phyloP scores from a whole-genome alignment of 139 green algal species.

The Haematococcus lacustris region DNA sequence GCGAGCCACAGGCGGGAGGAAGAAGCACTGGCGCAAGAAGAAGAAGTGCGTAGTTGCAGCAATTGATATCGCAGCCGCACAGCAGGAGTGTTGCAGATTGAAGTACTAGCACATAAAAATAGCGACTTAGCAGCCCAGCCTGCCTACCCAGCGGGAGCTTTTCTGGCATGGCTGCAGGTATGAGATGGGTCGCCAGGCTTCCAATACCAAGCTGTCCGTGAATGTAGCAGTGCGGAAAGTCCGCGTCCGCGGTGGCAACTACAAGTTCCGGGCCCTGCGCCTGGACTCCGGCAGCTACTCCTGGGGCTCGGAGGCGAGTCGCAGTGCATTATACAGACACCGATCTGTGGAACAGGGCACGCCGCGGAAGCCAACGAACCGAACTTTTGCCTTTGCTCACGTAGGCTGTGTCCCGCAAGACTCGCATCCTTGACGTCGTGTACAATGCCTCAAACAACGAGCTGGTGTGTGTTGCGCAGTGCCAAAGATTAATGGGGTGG shows the following conservation, averaged over 20 bases:
- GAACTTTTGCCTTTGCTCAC: background rate
- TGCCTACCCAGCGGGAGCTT: background rate
- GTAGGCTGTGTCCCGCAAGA: conserved; percentile 86
- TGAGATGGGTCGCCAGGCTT: conserved; percentile 91
- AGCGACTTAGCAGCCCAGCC: background rate
- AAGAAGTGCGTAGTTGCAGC: conserved; percentile 78
- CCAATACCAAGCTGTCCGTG: conserved; percentile 92
- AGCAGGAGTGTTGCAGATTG: background rate
- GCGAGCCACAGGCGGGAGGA: conserved; percentile 88
- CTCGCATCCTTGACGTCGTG: conserved; percentile 89
- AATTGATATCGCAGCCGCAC: background rate
- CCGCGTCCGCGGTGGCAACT: conserved; percentile 91
- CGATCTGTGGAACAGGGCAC: background rate
- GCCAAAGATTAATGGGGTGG: background rate
- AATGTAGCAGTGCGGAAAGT: conserved; percentile 85
- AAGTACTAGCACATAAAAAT: background rate
- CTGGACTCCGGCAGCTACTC: conserved; percentile 96
- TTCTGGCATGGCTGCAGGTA: conserved; percentile 62
- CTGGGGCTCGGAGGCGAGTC: conserved; percentile 65
- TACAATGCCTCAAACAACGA: conserved; percentile 99
- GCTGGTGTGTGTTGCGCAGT: conserved; percentile 84
- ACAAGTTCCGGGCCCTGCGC: conserved; percentile 96
- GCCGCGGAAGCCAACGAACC: background rate
- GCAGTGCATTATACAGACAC: background rate
- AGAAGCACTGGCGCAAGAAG: conserved; percentile 97